A percentile compares a stretch with the other conserved stretches of the same genome.
These are phyloP conservation scores for Vachellia collinsii DNA, from an alignment of 306 rosid species.

Conservation along the genomic window DNA sequence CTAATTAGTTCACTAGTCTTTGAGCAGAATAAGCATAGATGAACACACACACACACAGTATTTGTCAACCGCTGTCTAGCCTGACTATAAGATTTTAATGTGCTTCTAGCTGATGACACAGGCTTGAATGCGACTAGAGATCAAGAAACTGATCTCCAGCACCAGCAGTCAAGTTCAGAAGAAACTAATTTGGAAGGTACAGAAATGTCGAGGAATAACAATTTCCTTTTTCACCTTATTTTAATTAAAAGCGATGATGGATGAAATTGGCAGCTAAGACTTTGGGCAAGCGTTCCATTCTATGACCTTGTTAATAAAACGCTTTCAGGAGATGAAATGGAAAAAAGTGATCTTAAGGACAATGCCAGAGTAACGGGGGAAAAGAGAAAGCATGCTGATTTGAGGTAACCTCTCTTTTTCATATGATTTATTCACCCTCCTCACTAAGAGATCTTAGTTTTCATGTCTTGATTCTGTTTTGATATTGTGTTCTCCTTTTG, in stretches of 20 bases:
- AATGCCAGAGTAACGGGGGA: constrained; percentile 46
- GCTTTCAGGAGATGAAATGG: constrained; percentile 61
- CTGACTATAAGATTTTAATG: constrained; percentile 44
- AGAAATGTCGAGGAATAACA: constrained; percentile 34
- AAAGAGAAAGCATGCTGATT: constrained; percentile 70
- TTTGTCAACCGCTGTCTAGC: constrained; percentile 28
- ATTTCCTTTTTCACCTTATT: constrained; percentile 4
- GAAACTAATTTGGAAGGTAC: constrained; percentile 52
- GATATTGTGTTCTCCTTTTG: constrained; percentile 19
- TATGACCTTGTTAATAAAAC: constrained; percentile 43
- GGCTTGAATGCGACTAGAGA: constrained; percentile 46
- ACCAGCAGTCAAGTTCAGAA: constrained; percentile 41
- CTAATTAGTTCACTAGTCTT: constrained; percentile 10
- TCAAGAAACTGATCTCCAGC: constrained; percentile 47
- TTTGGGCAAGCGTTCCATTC: constrained; percentile 24
- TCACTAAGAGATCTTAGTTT: constrained; percentile 18
- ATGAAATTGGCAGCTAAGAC: constrained; percentile 25
- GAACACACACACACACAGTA: neutral
- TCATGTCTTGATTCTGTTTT: constrained; percentile 24
- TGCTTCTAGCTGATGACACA: constrained; percentile 50
- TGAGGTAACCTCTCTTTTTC: constrained; percentile 56
- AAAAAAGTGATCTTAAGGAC: constrained; percentile 48
- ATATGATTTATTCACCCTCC: neutral
- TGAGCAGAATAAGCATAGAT: constrained; percentile 20
- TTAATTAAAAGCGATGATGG: constrained; percentile 27